Conservation (phyloP, 2,329 filamentous ascomycete genomes). For the Neofusicoccum umdonicola region DNA sequence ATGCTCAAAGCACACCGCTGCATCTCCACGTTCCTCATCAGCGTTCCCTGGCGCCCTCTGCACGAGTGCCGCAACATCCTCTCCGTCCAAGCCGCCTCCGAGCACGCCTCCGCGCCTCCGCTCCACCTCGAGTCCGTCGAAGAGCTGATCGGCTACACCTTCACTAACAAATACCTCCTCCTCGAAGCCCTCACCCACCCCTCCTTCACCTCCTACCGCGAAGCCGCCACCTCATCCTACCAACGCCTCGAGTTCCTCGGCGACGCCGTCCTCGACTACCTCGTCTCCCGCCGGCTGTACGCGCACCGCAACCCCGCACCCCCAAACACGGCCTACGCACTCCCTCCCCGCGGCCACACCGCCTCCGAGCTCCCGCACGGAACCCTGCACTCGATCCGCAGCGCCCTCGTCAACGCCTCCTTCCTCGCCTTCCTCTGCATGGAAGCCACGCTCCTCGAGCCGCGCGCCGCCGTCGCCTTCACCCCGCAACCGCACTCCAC, state of each 20-base stretch:
- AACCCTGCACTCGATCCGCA: slow-evolving; percentile 72
- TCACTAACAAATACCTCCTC: slow-evolving; percentile 65
- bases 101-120: slow-evolving; percentile 13
- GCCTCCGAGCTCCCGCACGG: slow-evolving; percentile 49
- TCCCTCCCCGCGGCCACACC: slow-evolving; percentile 74
- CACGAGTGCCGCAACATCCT: slow-evolving; percentile 28
- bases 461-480: slow-evolving; percentile 26
- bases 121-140: slow-evolving; percentile 52
- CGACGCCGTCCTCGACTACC: slow-evolving; percentile 77
- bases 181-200: slow-evolving; percentile 79
- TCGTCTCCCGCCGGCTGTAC: slow-evolving; percentile 67
- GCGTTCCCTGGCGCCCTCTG: slow-evolving; percentile 45
- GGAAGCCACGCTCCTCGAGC: slow-evolving; percentile 46
- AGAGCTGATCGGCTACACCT: slow-evolving; percentile 67
- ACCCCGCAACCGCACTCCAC: no score
- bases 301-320: slow-evolving; percentile 34
- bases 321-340: slow-evolving; percentile 67
- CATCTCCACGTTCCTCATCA: slow-evolving; percentile 62
- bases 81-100: slow-evolving; percentile 21
- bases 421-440: slow-evolving; percentile 77
- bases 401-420: slow-evolving; percentile 74
- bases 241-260: slow-evolving; percentile 87
- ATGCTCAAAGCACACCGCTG: slow-evolving; percentile 61
- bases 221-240: slow-evolving; percentile 52
- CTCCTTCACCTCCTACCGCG: slow-evolving; percentile 52